phyloP scores from a whole-genome alignment of 345 rosid genomes.

The Raphanus sativus region DNA sequence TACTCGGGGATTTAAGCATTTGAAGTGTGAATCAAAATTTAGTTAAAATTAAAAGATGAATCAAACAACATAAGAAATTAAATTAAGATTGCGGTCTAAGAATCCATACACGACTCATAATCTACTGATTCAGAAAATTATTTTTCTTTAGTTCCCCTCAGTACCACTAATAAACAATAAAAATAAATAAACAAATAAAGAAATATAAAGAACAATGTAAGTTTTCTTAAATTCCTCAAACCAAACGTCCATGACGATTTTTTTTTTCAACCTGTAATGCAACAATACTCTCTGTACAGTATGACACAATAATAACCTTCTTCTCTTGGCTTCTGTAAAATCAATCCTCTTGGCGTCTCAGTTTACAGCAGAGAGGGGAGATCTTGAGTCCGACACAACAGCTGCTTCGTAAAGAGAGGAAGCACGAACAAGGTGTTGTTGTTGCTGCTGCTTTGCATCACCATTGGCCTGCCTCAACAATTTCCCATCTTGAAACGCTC shows the following conservation, averaged over 20 bases:
- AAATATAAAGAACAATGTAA: conserved; percentile 15
- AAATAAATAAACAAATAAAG: conserved; percentile 34
- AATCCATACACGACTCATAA: not conserved
- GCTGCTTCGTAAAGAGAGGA: conserved; percentile 50
- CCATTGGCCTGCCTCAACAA: conserved; percentile 68
- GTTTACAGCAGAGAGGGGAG: conserved; percentile 88
- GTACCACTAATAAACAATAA: conserved; percentile 8
- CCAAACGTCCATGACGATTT: conserved; percentile 18
- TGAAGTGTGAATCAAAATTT: too few relatives aligned
- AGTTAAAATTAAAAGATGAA: too few relatives aligned
- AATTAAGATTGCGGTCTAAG: too few relatives aligned
- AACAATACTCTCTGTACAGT: conserved; percentile 45
- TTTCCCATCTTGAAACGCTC: conserved; percentile 67
- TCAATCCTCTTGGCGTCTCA: conserved; percentile 34
- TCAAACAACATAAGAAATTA: too few relatives aligned
- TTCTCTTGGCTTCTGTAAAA: conserved; percentile 7
- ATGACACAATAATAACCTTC: conserved; percentile 9
- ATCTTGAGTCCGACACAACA: conserved; percentile 81
- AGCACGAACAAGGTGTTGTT: conserved; percentile 52
- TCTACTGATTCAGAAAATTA: not conserved
- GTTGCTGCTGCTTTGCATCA: conserved; percentile 58
- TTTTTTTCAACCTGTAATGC: not conserved
- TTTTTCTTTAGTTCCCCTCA: not conserved
- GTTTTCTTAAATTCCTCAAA: not conserved
- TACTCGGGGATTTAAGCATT: too few relatives aligned